Conservation (phyloP, 2,329 filamentous ascomycete species). For the Colletotrichum sp. region DNA sequence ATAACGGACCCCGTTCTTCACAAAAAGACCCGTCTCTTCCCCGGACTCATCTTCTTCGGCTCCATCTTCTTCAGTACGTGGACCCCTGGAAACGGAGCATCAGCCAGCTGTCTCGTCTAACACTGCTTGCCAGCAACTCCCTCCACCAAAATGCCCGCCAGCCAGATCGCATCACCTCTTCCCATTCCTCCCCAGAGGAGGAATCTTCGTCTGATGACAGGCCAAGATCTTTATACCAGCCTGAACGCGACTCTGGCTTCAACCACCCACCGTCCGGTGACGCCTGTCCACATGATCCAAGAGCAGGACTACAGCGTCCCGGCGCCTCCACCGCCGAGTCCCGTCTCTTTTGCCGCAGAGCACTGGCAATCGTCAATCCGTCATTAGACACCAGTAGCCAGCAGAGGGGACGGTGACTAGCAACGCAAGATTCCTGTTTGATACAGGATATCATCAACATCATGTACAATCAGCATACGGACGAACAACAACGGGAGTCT, state of each 20-base stretch:
- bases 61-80: background rate
- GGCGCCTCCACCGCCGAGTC: slow-evolving; percentile 69
- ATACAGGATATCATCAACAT: background rate
- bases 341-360: slow-evolving; percentile 65
- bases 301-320: slow-evolving; percentile 68
- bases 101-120: background rate
- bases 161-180: slow-evolving; percentile 50
- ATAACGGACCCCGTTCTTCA: background rate
- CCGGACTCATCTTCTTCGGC: background rate
- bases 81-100: background rate
- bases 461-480: slow-evolving; percentile 17
- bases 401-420: background rate
- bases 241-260: slow-evolving; percentile 56
- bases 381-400: slow-evolving; percentile 23
- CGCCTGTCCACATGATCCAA: slow-evolving; percentile 56
- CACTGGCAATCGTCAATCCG: slow-evolving; percentile 52
- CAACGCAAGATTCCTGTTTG: background rate
- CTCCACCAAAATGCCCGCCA: slow-evolving; percentile 43
- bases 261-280: slow-evolving; percentile 46
- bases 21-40: background rate
- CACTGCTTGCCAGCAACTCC: background rate
- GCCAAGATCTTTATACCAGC: slow-evolving; percentile 58
- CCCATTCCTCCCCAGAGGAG: slow-evolving; percentile 53
- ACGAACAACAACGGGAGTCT: background rate
- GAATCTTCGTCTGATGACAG: slow-evolving; percentile 47